Evolutionary conservation across 768 basidiomycete genomes (phyloP), one percentile per base, ranked within the genome.

Genomic region (Boletus fagicola): DNA sequence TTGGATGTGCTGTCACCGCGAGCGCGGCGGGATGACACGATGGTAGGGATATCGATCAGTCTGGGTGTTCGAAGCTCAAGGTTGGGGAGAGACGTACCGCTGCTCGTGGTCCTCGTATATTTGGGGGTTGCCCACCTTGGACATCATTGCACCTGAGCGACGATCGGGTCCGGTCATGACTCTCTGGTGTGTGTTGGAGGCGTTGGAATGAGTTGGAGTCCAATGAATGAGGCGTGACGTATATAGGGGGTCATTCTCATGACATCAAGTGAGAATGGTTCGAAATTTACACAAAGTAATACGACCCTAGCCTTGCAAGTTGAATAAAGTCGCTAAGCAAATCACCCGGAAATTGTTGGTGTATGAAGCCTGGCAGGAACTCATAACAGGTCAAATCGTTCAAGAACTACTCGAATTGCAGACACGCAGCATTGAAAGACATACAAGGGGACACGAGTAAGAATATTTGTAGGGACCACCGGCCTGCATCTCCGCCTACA

Each of bases 91-190:
- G 30, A 62, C 73, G 11, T 63, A 78, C 80, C 76, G 77, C 61
- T 83, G 80, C 50, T 83, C 80, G 22, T 75, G 73, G 47, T 71
- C 78, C 44, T 79, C 72, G 67, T 82, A 78, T 42, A 78, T 70
- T 31, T 81, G 80, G 3, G 73, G 63, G 59, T 77, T 79, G n/a
- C 79, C 80, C 43, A 78, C 77, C 51, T 77, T 78, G 47, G 81
- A 81, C 65, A 76, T 76, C 80, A 82, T 82, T 58, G 79, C 69
- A 15, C 71, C 67, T 11, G 69, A 67, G 53, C 56, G 62, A 48
- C 45, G 46, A 40, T 68, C 61, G 18, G 13, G 20, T 5, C 48
- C 42, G 0, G 64, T 64, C 66, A 69, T 69, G 44, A 53, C 43
- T 53, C 26, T 59, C 26, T 60, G 53, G 20, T 40, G 18, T 39